These are phyloP conservation scores for Raphanus raphanistrum DNA, from an alignment of 345 rosid species.

Conservation along the genomic window DNA sequence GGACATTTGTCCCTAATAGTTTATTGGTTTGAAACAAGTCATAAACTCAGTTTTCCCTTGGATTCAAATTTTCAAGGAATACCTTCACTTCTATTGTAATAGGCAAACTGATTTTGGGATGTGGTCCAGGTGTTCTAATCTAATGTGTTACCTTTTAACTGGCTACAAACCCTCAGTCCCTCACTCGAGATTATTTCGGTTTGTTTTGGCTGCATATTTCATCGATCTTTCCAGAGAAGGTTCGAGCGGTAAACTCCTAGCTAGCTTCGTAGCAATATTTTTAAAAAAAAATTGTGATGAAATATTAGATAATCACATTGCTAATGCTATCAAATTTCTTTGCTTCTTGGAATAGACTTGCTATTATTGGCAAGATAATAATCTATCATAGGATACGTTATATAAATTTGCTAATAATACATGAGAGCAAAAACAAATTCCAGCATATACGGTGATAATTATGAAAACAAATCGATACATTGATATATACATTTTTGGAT, in stretches of 20 bases:
- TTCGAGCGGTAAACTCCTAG: neutral
- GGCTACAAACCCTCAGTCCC: neutral
- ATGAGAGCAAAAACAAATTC: neutral
- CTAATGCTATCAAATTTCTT: neutral
- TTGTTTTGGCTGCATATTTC: neutral
- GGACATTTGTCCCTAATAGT: no score
- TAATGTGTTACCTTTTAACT: neutral
- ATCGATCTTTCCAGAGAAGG: neutral
- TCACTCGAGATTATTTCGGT: neutral
- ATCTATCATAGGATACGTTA: neutral
- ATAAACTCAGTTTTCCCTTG: neutral
- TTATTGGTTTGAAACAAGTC: no score
- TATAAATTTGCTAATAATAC: neutral
- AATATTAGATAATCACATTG: no score
- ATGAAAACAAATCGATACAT: neutral
- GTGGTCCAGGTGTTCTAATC: neutral
- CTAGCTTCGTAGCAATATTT: no score
- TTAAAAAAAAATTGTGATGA: no score
- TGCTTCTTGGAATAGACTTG: neutral
- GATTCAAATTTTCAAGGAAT: neutral
- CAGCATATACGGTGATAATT: neutral
- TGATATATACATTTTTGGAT: neutral
- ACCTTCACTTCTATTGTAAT: neutral
- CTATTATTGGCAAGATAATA: slow-evolving; percentile 19
- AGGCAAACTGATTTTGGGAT: neutral